Base-by-base conservation (phyloP, 1,284 basidiomycete genomes). In the Sparassis latifolia region DNA sequence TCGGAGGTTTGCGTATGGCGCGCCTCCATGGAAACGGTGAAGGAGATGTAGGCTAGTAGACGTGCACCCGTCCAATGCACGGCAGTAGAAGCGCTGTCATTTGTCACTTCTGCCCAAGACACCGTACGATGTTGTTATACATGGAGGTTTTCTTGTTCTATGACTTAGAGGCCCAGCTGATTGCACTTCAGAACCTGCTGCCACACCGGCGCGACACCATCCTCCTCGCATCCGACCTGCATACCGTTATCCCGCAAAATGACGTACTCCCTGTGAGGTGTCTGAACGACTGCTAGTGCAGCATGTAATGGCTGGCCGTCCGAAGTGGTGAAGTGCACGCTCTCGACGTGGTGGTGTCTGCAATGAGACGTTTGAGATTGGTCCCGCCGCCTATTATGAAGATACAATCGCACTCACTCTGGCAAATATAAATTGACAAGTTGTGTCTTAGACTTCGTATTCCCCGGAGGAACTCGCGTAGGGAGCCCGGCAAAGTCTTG, bases 331-430 rank as follows among this genome's bases (percentile, higher is more conserved):
- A 88, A 81, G 62, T 88, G 83, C 3, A 86, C 62, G 58, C 84
- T 85, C 61, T 89, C 86, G n/a, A 89, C 72, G 57, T 84, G 78
- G 61, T 89, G 86, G 50, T 85, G 82, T 46, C 84, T 89, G 44
- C 6, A 44, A 29, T 3, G n/a, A 4, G 10, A 20, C 2, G 10
- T 20, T 4, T 44, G 7, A 49, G 49, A 33, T 28, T 29, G 32
- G 33, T 50, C 31, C 42, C 30, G 51, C 31, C 6, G 27, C 29
- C 42, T 44, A 43, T 32, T 44, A 42, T 32, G 31, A 7, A 32
- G 35, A 42, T 28, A 33, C 10, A 28, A 2, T 27, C 30, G 20
- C 20, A 66, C 76, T 51, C 62, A 86, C 84, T 71, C 72, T 6
- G 86, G 80, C 32, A 88, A 66, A 58, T 78, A 89, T 45, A 89